Conservation (phyloP, 2,329 filamentous ascomycete genomes). For the Xylariaceae sp. region DNA sequence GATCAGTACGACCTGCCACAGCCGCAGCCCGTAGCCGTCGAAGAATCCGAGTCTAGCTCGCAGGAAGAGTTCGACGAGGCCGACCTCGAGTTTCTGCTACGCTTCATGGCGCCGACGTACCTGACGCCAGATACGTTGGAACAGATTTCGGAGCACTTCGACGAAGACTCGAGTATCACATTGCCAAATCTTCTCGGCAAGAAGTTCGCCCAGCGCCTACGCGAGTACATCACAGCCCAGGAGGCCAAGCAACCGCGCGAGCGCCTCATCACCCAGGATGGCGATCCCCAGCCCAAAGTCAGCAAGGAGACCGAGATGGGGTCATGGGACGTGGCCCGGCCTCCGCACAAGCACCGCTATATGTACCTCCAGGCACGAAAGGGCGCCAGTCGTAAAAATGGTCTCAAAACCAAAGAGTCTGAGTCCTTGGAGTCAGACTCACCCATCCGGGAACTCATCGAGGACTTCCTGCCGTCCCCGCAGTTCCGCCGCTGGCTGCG, state of each 20-base stretch:
- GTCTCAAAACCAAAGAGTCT: conserved; percentile 15
- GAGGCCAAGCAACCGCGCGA: too few species aligned
- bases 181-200: conserved; percentile 73
- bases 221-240: conserved; percentile 63
- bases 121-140: conserved; percentile 88
- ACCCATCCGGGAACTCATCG: conserved; percentile 72
- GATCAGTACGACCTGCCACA: conserved; percentile 84
- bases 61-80: conserved; percentile 63
- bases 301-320: conserved; percentile 56
- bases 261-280: too few species aligned
- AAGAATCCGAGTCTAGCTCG: conserved; percentile 38
- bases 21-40: conserved; percentile 48
- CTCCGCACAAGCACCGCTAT: conserved; percentile 93
- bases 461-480: conserved; percentile 76
- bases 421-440: conserved; percentile 39
- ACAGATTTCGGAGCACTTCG: conserved; percentile 74
- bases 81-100: conserved; percentile 84
- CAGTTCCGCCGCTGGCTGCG: conserved; percentile 89
- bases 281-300: conserved; percentile 36
- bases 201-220: conserved; percentile 71
- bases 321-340: conserved; percentile 72
- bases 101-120: conserved; percentile 86
- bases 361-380: conserved; percentile 77
- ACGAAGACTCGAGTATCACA: conserved; percentile 77
- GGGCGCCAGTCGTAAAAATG: too few species aligned